phyloP scores from a whole-genome alignment of 75 land plant species.

The Pinus tabuliformis region DNA sequence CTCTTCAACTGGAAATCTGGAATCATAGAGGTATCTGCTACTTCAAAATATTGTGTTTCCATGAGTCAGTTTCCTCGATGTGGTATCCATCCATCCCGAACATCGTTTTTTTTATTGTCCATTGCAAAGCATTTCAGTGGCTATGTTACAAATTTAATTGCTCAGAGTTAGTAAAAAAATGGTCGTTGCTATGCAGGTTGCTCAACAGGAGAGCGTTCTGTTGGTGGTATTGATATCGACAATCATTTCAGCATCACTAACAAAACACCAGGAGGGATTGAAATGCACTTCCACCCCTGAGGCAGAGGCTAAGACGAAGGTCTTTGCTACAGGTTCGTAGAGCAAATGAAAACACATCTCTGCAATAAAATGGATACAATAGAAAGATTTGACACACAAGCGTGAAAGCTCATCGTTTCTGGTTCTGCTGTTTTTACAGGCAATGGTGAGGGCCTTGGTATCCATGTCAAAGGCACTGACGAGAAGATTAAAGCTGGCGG shows the following conservation, averaged over 20 bases:
- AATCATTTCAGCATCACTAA: conserved; percentile 7
- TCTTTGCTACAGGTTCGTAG: background rate
- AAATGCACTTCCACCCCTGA: background rate
- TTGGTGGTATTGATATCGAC: background rate
- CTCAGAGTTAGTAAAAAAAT: background rate
- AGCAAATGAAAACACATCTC: background rate
- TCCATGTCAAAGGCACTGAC: background rate
- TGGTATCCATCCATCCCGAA: background rate
- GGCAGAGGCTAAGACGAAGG: background rate
- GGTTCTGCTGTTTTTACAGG: background rate
- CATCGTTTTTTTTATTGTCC: background rate
- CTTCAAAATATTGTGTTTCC: background rate
- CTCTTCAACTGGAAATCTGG: conserved; percentile 59
- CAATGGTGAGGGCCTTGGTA: background rate
- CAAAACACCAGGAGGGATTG: background rate
- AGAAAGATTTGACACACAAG: background rate
- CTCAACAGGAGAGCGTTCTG: conserved; percentile 2
- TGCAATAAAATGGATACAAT: background rate
- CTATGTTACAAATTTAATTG: background rate
- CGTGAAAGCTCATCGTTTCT: background rate
- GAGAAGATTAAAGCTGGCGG: background rate
- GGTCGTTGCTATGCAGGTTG: conserved; percentile 1
- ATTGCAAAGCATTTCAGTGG: conserved; percentile 1
- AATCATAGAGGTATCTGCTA: conserved; percentile 40
- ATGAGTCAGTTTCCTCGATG: background rate